These are phyloP conservation scores for Stagonosporopsis tanaceti DNA, from an alignment of 2,329 filamentous ascomycete species.

Conservation along the genomic window DNA sequence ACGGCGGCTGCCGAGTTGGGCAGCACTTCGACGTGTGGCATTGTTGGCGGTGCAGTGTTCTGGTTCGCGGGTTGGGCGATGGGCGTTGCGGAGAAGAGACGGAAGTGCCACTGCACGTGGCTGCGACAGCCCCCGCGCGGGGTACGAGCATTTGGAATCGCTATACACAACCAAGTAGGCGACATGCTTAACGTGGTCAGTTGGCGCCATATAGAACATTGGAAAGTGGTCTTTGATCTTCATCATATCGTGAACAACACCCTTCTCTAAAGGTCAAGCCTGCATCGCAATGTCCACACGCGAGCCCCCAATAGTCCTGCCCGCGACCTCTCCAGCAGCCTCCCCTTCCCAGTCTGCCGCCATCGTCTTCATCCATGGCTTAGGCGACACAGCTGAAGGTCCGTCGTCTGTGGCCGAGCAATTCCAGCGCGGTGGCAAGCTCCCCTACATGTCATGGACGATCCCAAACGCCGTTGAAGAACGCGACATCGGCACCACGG, in stretches of 20 bases:
- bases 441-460: slow-evolving; percentile 59
- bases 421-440: slow-evolving; percentile 58
- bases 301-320: slow-evolving; percentile 48
- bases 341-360: slow-evolving; percentile 52
- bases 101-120: slow-evolving; percentile 17
- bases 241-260: not conserved
- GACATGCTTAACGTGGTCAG: slow-evolving; percentile 4
- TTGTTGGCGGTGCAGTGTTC: slow-evolving; percentile 38
- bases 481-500: slow-evolving; percentile 55
- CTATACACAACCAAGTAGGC: not conserved
- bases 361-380: slow-evolving; percentile 57
- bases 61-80: not conserved
- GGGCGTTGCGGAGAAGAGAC: slow-evolving; percentile 13
- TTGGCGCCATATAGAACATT: slow-evolving; percentile 2
- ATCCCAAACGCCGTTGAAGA: slow-evolving; percentile 60
- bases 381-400: slow-evolving; percentile 57
- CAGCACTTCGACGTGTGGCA: slow-evolving; percentile 82
- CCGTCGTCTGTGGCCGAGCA: slow-evolving; percentile 55
- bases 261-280: not conserved
- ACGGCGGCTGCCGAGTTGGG: slow-evolving; percentile 71
- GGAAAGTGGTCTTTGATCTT: not conserved
- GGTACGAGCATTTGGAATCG: slow-evolving; percentile 18
- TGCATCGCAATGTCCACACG: slow-evolving; percentile 14
- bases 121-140: slow-evolving; percentile 15
- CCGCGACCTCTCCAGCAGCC: slow-evolving; percentile 43